These are phyloP conservation scores for Mycena citricolor DNA, from an alignment of 1,284 basidiomycete species.

Conservation along the genomic window DNA sequence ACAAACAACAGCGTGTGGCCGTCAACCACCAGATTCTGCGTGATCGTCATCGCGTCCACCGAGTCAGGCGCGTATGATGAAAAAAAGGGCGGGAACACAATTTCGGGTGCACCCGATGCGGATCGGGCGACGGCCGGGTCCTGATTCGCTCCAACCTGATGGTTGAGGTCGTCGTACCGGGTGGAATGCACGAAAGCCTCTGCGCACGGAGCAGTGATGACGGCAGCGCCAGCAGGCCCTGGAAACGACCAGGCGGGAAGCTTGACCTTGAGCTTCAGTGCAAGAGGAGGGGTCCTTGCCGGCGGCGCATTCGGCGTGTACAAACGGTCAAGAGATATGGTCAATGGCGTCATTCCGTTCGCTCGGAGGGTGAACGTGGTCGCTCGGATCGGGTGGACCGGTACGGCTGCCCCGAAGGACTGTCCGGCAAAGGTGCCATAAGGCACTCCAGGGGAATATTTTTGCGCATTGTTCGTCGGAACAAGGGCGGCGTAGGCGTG, in stretches of 20 bases:
- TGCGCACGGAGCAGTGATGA: too few species aligned
- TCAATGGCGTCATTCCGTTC: slow-evolving; percentile 64
- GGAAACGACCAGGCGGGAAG: too few species aligned
- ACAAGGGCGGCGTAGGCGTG: slow-evolving; percentile 11
- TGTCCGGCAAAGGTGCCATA: not conserved
- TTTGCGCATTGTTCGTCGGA: slow-evolving; percentile 24
- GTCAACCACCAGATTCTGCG: slow-evolving; percentile 68
- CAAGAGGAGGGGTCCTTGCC: slow-evolving; percentile 29
- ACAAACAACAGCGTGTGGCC: slow-evolving; percentile 59
- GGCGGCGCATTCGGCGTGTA: slow-evolving; percentile 31
- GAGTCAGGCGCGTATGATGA: slow-evolving; percentile 35
- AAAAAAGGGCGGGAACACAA: slow-evolving; percentile 36
- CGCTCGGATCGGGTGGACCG: slow-evolving; percentile 35
- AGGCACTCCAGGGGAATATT: slow-evolving; percentile 2
- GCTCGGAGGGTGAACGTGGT: slow-evolving; percentile 53
- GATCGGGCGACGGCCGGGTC: too few species aligned
- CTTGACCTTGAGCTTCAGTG: slow-evolving; percentile 27
- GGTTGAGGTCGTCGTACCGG: too few species aligned
- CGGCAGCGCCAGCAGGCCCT: slow-evolving; percentile 54
- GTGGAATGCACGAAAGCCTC: too few species aligned
- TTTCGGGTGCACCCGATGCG: too few species aligned
- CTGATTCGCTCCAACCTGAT: too few species aligned
- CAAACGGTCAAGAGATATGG: slow-evolving; percentile 52
- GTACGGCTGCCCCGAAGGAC: slow-evolving; percentile 20
- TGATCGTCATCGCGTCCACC: slow-evolving; percentile 55